Evolutionary conservation across 192 early-diverging fungal genomes (phyloP).

Genomic region (Umbelopsis ramanniana): DNA sequence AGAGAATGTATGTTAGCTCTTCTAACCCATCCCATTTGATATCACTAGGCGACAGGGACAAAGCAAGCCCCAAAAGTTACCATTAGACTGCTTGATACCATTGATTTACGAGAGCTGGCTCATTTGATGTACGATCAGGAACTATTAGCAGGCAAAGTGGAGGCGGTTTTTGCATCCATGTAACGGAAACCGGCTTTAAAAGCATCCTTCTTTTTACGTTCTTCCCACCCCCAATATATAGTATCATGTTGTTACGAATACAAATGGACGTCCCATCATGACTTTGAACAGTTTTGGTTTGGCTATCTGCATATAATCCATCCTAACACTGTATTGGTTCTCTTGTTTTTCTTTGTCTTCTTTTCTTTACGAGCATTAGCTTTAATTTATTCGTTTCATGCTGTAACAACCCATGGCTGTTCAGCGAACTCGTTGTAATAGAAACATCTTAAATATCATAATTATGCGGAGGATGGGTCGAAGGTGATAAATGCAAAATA

Average conservation of each 20-base stretch:
- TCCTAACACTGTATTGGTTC: too few relatives aligned
- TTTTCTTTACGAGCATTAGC: too few relatives aligned
- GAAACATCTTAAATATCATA: background rate
- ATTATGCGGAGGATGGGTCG: background rate
- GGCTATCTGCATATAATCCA: too few relatives aligned
- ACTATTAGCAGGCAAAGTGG: slow-evolving; percentile 34
- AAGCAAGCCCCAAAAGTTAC: slow-evolving; percentile 46
- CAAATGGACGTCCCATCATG: too few relatives aligned
- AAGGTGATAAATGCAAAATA: too few relatives aligned
- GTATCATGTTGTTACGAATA: too few relatives aligned
- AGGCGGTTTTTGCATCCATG: slow-evolving; percentile 24
- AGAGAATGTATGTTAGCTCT: background rate
- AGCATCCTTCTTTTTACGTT: background rate
- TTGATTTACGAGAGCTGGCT: slow-evolving; percentile 42
- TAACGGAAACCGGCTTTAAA: background rate
- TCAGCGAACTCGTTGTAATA: background rate
- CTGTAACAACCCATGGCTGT: too few relatives aligned
- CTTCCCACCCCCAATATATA: too few relatives aligned
- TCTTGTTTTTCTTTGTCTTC: too few relatives aligned
- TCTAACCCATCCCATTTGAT: background rate
- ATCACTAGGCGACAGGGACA: slow-evolving; percentile 30
- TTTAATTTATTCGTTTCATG: too few relatives aligned
- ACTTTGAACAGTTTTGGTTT: too few relatives aligned
- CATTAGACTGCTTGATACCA: slow-evolving; percentile 45
- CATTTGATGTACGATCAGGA: slow-evolving; percentile 44